These are phyloP conservation scores for Gastrolobium villosum DNA, from an alignment of 306 rosid species.

Conservation along the genomic window DNA sequence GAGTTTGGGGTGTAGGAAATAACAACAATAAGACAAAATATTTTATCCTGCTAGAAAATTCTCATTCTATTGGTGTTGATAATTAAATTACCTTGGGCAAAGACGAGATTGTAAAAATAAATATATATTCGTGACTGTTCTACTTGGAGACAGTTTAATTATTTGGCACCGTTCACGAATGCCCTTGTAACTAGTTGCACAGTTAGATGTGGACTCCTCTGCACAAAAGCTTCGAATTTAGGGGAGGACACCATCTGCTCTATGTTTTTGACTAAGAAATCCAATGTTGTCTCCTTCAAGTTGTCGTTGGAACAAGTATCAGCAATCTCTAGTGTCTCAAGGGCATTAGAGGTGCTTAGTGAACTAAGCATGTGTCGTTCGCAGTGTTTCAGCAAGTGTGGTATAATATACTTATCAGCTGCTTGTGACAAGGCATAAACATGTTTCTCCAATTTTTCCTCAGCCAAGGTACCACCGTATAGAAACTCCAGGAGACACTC, in stretches of 20 bases:
- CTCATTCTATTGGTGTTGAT: not conserved
- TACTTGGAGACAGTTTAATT: not conserved
- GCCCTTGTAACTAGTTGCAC: slow-evolving; percentile 75
- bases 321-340: slow-evolving; percentile 72
- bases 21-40: not conserved
- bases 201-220: slow-evolving; percentile 74
- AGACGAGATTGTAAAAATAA: slow-evolving; percentile 14
- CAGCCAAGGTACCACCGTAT: slow-evolving; percentile 63
- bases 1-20: too few relatives aligned
- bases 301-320: slow-evolving; percentile 62
- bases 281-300: slow-evolving; percentile 66
- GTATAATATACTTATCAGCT: slow-evolving; percentile 80
- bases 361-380: slow-evolving; percentile 62
- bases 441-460: slow-evolving; percentile 66
- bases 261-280: slow-evolving; percentile 68
- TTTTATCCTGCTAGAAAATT: not conserved
- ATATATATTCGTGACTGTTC: not conserved
- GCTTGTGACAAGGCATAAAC: slow-evolving; percentile 70
- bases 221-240: slow-evolving; percentile 69
- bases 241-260: slow-evolving; percentile 57
- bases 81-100: slow-evolving; percentile 5
- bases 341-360: slow-evolving; percentile 60
- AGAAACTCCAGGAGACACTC: slow-evolving; percentile 75
- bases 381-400: slow-evolving; percentile 68
- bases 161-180: slow-evolving; percentile 54